Evolutionary conservation across 768 basidiomycete genomes (phyloP).

Genomic region (Boletus bicolor): DNA sequence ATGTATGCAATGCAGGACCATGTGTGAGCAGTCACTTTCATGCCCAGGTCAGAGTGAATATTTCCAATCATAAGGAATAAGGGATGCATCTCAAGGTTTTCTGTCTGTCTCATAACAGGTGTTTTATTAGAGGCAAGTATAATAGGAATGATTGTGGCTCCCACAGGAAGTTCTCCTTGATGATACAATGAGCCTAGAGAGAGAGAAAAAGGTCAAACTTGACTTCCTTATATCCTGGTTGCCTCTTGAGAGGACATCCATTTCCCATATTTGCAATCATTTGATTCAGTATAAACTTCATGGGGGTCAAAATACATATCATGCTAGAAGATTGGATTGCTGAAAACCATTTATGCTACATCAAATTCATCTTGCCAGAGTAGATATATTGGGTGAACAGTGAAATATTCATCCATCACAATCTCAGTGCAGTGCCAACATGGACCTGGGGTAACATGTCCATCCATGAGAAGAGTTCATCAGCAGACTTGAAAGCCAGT

Average conservation of each 20-base stretch:
- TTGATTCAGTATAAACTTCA: background rate
- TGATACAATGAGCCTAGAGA: background rate
- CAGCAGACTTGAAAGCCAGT: too few species aligned
- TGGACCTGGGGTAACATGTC: too few species aligned
- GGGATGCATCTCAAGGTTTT: conserved; percentile 30
- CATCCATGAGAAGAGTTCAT: too few species aligned
- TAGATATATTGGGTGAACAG: background rate
- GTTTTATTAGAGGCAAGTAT: conserved; percentile 35
- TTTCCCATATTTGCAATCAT: background rate
- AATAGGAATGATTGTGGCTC: conserved; percentile 28
- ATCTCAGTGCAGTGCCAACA: background rate
- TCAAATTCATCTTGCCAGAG: background rate
- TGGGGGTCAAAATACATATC: background rate
- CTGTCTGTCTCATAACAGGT: conserved; percentile 30
- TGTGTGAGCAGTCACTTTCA: background rate
- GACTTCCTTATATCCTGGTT: background rate
- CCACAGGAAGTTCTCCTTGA: background rate
- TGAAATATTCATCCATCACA: background rate
- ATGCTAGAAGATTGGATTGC: background rate
- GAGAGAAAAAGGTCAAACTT: background rate
- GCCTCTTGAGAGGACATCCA: background rate
- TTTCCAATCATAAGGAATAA: conserved; percentile 33
- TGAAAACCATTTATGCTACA: background rate
- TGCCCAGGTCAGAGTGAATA: conserved; percentile 3
- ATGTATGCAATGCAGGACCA: too few species aligned